Percentiles rank a stretch among this genome's conserved stretches.
Evolutionary conservation across 768 basidiomycete species (phyloP).

Genomic region (Exsudoporus frostii): DNA sequence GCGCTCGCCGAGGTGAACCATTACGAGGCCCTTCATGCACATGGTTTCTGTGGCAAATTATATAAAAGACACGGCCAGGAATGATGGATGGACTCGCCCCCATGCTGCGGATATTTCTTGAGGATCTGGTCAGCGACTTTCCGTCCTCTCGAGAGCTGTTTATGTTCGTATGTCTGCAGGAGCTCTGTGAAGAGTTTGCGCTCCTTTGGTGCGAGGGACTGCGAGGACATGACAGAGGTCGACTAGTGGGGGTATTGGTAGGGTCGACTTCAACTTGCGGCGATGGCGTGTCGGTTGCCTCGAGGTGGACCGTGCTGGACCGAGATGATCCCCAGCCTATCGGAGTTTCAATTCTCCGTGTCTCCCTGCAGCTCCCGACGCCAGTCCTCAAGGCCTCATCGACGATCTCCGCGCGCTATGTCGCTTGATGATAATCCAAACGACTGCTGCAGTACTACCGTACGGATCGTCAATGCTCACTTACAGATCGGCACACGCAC

Average conservation of each 20-base stretch:
- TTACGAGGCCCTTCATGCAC: conserved; percentile 93
- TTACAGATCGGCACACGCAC: background rate
- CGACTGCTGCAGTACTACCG: background rate
- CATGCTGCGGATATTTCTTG: conserved; percentile 94
- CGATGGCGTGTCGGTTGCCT: background rate
- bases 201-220: conserved; percentile 73
- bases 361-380: background rate
- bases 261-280: background rate
- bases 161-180: conserved; percentile 81
- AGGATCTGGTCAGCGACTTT: conserved; percentile 92
- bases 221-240: conserved; percentile 20
- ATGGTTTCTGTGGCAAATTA: conserved; percentile 66
- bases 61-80: background rate
- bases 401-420: background rate
- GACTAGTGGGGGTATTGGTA: background rate
- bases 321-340: background rate
- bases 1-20: conserved; percentile 74
- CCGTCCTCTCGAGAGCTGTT: conserved; percentile 83
- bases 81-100: conserved; percentile 55
- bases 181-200: conserved; percentile 82
- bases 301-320: background rate
- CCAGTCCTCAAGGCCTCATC: background rate
- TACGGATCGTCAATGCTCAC: background rate
- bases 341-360: background rate
- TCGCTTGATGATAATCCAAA: background rate